Base-by-base conservation (phyloP, 306 rosid genomes). In the Acacia acuminata region DNA sequence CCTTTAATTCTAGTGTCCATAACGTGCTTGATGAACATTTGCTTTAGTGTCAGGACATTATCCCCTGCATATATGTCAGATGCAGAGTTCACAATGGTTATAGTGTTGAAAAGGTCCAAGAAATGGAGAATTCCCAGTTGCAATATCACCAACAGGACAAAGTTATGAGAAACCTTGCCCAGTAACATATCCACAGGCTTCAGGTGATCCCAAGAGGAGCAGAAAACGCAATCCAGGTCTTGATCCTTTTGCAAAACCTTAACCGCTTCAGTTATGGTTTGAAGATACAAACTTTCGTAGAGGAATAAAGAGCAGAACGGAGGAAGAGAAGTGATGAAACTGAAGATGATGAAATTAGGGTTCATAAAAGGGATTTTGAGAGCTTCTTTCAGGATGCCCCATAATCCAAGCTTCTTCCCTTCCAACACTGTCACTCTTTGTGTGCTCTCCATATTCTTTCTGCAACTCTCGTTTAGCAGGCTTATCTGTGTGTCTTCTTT, bases 81-180 rank as follows among this genome's bases (percentile, higher is more conserved):
- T 38, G 80, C 75, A 3, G 84, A 74, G 30, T 75, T 81, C 24
- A 81, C 84, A 11, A 76, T 53, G 6, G 70, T 74, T 7, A 81
- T 4, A 0, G 61, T 42, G 76, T 8, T 81, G 36, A 81, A 15
- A 9, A 81, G 73, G 12, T 75, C 84, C 19, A 77, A 50, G 71
- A 75, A 75, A 30, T 82, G 84, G 76, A 75, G 53, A 63, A 82
- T 82, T 42, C 84, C 84, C 8, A 75, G 22, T 25, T 82, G 76
- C 13, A 32, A 66, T 25, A 75, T 50, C 30, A 75, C 32, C 14
- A 75, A 20, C 0, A 82, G 34, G 5, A 82, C 20, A 3, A 82
- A 40, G 16, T 82, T 75, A 8, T 75, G 76, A 67, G 84, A 82
- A 42, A 75, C 38, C 24, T 42, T 42, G 3, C 27, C 60, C 3